Evolutionary conservation across 179 eudicot genomes (phyloP).

Genomic region (Silene coronaria): DNA sequence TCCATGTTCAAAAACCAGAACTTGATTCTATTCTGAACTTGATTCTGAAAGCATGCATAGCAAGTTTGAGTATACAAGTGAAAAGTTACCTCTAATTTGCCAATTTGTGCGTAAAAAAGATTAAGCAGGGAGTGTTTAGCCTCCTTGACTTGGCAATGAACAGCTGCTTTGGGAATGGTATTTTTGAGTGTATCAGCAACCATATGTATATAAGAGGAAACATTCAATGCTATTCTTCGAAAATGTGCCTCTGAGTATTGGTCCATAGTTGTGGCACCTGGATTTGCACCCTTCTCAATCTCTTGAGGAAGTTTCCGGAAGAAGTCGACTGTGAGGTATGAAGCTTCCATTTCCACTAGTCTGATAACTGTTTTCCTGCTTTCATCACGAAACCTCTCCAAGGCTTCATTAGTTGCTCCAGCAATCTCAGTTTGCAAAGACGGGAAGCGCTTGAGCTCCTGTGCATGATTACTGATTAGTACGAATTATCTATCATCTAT

Average conservation of each 20-base stretch:
- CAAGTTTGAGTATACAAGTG: not conserved
- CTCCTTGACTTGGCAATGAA: slow-evolving; percentile 84
- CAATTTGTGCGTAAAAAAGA: slow-evolving; percentile 66
- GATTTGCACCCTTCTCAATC: slow-evolving; percentile 46
- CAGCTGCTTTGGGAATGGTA: slow-evolving; percentile 87
- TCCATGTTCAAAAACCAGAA: not conserved
- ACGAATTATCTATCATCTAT: not conserved
- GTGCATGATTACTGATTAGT: slow-evolving; percentile 4
- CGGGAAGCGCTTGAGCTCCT: slow-evolving; percentile 93
- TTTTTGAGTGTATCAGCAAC: slow-evolving; percentile 62
- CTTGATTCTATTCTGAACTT: not conserved
- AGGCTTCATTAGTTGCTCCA: slow-evolving; percentile 60
- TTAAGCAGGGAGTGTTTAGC: slow-evolving; percentile 74
- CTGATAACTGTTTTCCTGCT: slow-evolving; percentile 70
- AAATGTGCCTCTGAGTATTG: slow-evolving; percentile 69
- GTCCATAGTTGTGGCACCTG: slow-evolving; percentile 41
- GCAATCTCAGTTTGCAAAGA: slow-evolving; percentile 69
- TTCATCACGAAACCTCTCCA: slow-evolving; percentile 88
- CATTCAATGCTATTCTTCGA: slow-evolving; percentile 83
- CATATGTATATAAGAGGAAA: slow-evolving; percentile 70
- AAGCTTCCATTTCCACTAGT: slow-evolving; percentile 86
- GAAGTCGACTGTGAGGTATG: slow-evolving; percentile 84
- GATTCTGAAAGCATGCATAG: not conserved
- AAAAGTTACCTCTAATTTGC: slow-evolving; percentile 63
- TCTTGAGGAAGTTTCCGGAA: slow-evolving; percentile 91